Evolutionary conservation across 2,329 filamentous ascomycete species (phyloP), one percentile per base, ranked within the genome.

Genomic region (Ceratocystis smalleyi): DNA sequence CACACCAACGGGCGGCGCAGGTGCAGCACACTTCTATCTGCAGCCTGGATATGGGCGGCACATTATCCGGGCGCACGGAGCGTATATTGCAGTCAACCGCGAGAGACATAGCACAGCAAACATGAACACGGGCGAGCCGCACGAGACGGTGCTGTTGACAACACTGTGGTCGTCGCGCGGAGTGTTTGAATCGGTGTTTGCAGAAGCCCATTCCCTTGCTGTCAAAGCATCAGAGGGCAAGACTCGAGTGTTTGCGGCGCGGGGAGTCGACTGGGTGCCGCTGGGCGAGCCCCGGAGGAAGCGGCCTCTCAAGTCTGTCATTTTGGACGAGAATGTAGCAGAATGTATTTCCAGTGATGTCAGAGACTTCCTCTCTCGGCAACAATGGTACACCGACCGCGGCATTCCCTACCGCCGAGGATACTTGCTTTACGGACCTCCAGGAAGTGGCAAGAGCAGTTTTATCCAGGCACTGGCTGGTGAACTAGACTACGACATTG

Each of bases 391-490:
- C 71, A 83, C 91, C 61, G 90, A 96, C 70, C 85, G 92, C n/a
- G 92, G 91, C 1, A 95, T 96, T 68, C 92, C 92, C 0, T 96
- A 96, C 71, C 83, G 91, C 19, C 80, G 91, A 65, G 92, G 91
- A 0, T 96, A 96, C 71, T 79, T 96, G 6, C 80, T 96, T 0
- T 90, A 94, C 70, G 91, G 91, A 0, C 91, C 91, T 3, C 91
- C 91, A 0, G 91, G 91, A 0, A 95, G 88, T 51, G 95, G 90
- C 43, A 97, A 95, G 77, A 96, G 88, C 67, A 95, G 90, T 0
- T 97, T 99, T 70, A 96, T 99, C 68, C 91, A 96, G 74, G 91
- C 94, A 0, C 77, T 99, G 51, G 94, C 94, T 0, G 92, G 91
- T n/a, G 86, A 94, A 71, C 75, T 96, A 65, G 89, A 96, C 72